Evolutionary conservation across 192 early-diverging fungal genomes (phyloP), one percentile per base, ranked within the genome.

Genomic region (Coemansia sp.): DNA sequence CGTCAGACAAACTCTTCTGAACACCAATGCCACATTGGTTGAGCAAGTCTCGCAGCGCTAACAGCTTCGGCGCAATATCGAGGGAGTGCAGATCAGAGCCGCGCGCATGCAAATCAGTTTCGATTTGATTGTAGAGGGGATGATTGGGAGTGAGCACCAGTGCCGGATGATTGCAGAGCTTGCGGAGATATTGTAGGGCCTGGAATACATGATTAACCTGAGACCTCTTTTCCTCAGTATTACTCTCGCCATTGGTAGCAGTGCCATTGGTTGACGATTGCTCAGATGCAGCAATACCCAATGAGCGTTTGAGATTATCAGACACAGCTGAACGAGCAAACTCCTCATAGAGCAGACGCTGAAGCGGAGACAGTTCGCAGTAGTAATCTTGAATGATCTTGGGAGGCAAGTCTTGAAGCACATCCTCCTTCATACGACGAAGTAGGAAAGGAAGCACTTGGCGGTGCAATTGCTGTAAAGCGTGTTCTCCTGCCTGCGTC

Each of bases 301-400:
- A 52, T 21, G 72, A 71, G 28, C 62, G 59, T 10, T 56, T 55
- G 16, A 79, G 54, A 9, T 49, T 75, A 22, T 60, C 72, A 2
- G 71, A 53, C 31, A 60, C 69, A 2, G 76, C 47, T 18, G 89
- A 89, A 64, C 89, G 86, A 0, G 91, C 85, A 83, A 98, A 97
- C 70, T 95, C 93, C 57, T 97, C 92, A 73, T 99, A 99, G 25
- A 99, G 76, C 64, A 86, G 80, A 67, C 88, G 89, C 72, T 97
- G 97, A 47, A 98, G 51, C 31, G 93, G 92, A 56, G 88, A 89
- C 16, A 98, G 80, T 65, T 98, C 97, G 68, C 96, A 97, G 76
- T 99, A 96, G 74, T 97, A 95, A 75, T 98, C 96, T 86, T 98
- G 96, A 67, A 98, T 97, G 62, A 99, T 99, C 83, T 99, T 99